Evolutionary conservation across 2,329 filamentous ascomycete genomes (phyloP).

Genomic region (Sarocladiaceae sp.): DNA sequence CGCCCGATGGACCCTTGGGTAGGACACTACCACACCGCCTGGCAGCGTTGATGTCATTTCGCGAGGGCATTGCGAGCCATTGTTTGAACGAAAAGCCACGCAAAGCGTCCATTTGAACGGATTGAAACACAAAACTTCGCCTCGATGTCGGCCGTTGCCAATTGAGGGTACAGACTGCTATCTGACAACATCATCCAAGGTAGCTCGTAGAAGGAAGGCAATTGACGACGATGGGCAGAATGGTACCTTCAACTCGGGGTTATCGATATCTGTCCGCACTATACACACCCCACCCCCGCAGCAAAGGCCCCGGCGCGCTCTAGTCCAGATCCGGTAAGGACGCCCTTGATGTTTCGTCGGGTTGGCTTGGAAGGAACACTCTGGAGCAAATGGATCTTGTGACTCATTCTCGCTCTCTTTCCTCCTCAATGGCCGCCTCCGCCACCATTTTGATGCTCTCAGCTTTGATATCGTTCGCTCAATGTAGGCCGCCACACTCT

Average conservation of each 20-base stretch:
- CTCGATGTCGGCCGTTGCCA: no score
- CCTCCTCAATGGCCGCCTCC: neutral
- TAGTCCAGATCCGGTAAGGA: slow-evolving; percentile 2
- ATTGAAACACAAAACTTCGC: no score
- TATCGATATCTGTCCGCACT: slow-evolving; percentile 10
- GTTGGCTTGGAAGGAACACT: neutral
- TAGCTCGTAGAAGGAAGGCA: no score
- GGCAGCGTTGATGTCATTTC: slow-evolving; percentile 3
- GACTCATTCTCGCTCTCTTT: slow-evolving; percentile 8
- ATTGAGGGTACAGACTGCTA: no score
- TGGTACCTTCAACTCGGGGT: neutral
- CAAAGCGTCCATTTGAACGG: no score
- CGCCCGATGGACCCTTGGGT: slow-evolving; percentile 1
- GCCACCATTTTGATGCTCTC: neutral
- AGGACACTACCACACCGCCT: slow-evolving; percentile 5
- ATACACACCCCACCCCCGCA: slow-evolving; percentile 1
- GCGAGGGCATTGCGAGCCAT: neutral
- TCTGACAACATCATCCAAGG: no score
- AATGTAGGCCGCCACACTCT: slow-evolving; percentile 2
- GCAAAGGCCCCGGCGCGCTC: slow-evolving; percentile 8
- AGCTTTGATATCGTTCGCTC: neutral
- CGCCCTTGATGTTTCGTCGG: slow-evolving; percentile 3
- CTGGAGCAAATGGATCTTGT: neutral
- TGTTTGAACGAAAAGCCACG: neutral
- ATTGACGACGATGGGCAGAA: no score